Conservation (phyloP, 2,329 filamentous ascomycete species). For the Orbilia blumenaviensis region DNA sequence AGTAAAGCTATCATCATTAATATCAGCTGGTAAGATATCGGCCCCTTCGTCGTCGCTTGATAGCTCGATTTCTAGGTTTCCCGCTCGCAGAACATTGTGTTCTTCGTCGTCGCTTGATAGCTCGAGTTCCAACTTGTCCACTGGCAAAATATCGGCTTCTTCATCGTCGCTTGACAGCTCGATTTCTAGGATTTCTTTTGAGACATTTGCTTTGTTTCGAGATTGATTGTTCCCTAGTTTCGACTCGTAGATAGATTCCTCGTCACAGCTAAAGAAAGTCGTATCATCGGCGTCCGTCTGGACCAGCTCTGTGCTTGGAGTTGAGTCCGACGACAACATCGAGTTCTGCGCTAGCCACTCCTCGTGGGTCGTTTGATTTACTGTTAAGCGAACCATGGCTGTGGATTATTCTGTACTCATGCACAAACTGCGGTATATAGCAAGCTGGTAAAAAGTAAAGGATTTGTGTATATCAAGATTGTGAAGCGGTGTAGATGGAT, state of each 20-base stretch:
- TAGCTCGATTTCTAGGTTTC: too few relatives aligned
- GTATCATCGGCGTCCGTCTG: slow-evolving; percentile 21
- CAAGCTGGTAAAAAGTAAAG: not conserved
- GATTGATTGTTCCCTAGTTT: not conserved
- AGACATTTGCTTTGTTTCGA: not conserved
- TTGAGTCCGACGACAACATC: not conserved
- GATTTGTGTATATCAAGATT: not conserved
- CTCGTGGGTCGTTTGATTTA: slow-evolving; percentile 41
- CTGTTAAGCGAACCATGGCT: slow-evolving; percentile 33
- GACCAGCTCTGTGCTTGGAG: not conserved
- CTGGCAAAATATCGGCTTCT: not conserved
- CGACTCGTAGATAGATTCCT: not conserved
- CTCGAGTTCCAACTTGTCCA: too few relatives aligned
- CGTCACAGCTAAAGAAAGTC: slow-evolving; percentile 33
- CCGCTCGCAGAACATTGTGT: not conserved
- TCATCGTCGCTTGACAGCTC: not conserved
- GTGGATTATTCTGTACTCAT: not conserved
- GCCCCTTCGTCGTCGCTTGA: not conserved
- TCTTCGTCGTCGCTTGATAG: not conserved
- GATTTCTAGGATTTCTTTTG: too few relatives aligned
- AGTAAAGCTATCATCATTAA: not conserved
- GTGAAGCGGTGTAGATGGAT: not conserved
- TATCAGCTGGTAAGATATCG: not conserved
- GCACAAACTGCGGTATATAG: not conserved
- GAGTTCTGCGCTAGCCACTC: slow-evolving; percentile 34